Evolutionary conservation across 2,329 filamentous ascomycete genomes (phyloP), one percentile per base, ranked within the genome.

Genomic region (Verticillium nubilum): DNA sequence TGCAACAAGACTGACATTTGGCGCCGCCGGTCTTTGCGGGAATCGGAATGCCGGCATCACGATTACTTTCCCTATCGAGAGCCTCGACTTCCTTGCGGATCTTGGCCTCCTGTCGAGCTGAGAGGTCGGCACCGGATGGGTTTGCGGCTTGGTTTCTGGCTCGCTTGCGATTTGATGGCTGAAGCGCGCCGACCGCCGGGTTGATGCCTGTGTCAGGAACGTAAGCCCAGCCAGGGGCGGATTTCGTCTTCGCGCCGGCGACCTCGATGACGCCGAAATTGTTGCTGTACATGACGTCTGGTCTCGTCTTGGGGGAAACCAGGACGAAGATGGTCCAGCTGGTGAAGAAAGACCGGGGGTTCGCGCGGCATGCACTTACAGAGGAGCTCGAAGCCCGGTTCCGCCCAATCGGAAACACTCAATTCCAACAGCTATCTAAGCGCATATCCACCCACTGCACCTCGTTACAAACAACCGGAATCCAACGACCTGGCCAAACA

Each of bases 161-260:
- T 68, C 92, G 89, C 75, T 96, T 96, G 63, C 89, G 83, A 79
- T 82, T 84, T 64, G 77, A 74, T 60, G 77, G 80, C 62, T 73
- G 75, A 63, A 78, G 74, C 61, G 80, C 80, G 56, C 77, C 72
- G 65, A 82, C 81, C 10, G 85, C 80, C 13, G 83, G 80, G 59
- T 85, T 81, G 59, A 83, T 80, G 50, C 73, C 82, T 70, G 84
- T 87, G 70, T 97, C 91, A 29, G 92, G 87, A 1, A 97, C 91
- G 72, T 97, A 97, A 13, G 92, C 92, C 89, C 92, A 98, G 68
- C 94, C 94, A 1, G 94, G 92, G 1, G 91, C 90, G 52, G 83
- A 79, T 52, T 85, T 84, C 17, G 86, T 86, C 62, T 86, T 86
- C 28, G 86, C 79, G 69, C 85, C 86, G 35, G 91, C 90, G 60